Evolutionary conservation across 441 rosid genomes (phyloP).

Genomic region (Omphalea diandra): DNA sequence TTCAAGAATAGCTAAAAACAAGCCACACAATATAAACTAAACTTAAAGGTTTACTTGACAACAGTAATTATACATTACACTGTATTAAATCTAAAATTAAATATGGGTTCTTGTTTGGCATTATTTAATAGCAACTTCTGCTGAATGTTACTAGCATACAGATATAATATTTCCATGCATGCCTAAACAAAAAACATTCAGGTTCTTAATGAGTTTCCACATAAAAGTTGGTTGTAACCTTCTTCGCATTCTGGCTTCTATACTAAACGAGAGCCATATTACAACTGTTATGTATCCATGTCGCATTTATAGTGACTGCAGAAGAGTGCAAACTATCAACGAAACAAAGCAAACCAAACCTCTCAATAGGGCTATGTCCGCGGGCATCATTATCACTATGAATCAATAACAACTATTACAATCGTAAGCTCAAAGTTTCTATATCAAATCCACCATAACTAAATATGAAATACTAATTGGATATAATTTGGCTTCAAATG

Average conservation of each 20-base stretch:
- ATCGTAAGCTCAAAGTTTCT: too few relatives aligned
- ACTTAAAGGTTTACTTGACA: neutral
- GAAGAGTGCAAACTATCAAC: too few relatives aligned
- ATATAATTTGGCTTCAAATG: too few relatives aligned
- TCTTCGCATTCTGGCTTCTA: neutral
- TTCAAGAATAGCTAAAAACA: neutral
- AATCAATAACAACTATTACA: too few relatives aligned
- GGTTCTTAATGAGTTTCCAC: neutral
- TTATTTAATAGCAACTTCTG: neutral
- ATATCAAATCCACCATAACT: too few relatives aligned
- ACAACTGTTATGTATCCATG: too few relatives aligned
- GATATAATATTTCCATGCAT: neutral
- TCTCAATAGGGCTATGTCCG: too few relatives aligned
- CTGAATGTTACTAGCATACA: neutral
- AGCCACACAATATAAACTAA: neutral
- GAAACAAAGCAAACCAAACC: too few relatives aligned
- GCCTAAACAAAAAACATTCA: neutral
- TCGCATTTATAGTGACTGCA: too few relatives aligned
- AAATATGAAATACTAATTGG: too few relatives aligned
- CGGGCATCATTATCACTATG: too few relatives aligned
- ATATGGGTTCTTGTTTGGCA: neutral
- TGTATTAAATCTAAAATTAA: neutral
- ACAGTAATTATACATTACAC: neutral
- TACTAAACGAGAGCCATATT: neutral
- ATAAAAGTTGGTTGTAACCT: neutral